These are phyloP conservation scores for Penicillium carneum DNA, from an alignment of 2,329 filamentous ascomycete genomes.

Conservation along the genomic window DNA sequence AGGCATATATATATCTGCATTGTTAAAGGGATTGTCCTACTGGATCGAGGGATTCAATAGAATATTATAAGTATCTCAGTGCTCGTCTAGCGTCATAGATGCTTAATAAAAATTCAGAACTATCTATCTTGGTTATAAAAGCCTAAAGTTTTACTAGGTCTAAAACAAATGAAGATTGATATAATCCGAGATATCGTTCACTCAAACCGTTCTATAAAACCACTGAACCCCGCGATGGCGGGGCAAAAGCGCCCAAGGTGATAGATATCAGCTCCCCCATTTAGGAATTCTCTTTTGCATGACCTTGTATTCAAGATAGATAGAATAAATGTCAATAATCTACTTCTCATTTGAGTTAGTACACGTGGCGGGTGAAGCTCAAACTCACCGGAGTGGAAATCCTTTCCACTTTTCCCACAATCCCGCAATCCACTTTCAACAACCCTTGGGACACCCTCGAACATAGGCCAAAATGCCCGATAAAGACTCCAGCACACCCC, in stretches of 20 bases:
- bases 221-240: slow-evolving; percentile 5
- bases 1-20: neutral
- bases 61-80: neutral
- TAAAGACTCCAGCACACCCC: slow-evolving; percentile 48
- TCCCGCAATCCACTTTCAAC: slow-evolving; percentile 15
- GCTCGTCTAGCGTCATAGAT: neutral
- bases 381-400: slow-evolving; percentile 9
- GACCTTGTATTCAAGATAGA: neutral
- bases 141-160: neutral
- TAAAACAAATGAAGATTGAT: neutral
- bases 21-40: neutral
- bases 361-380: slow-evolving; percentile 10
- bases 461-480: slow-evolving; percentile 45
- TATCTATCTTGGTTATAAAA: too few relatives aligned
- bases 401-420: slow-evolving; percentile 7
- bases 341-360: neutral
- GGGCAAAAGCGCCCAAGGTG: neutral
- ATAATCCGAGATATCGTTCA: neutral
- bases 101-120: neutral
- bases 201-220: neutral
- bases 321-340: neutral
- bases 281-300: neutral
- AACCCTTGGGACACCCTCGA: neutral
- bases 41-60: neutral
- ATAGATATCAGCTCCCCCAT: neutral